Percentiles rank a stretch among this genome's conserved stretches.
Evolutionary conservation across 257 asterid genomes (phyloP).

Genomic region (Ballota nigra): DNA sequence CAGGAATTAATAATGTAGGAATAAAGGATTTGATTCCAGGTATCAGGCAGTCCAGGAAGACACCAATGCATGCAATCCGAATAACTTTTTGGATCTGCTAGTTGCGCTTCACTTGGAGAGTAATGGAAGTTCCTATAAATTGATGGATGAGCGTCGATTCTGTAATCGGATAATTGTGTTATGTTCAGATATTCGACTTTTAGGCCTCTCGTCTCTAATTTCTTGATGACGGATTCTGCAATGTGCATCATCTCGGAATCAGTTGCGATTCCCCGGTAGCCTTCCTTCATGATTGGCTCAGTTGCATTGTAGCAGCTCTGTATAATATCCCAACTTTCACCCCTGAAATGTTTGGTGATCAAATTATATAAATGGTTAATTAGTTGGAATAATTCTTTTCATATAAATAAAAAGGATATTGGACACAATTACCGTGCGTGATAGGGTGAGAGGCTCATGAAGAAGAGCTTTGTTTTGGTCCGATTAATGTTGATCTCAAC

Average conservation of each 20-base stretch:
- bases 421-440: slow-evolving; percentile 25
- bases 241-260: slow-evolving; percentile 14
- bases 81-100: slow-evolving; percentile 25
- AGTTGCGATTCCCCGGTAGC: slow-evolving; percentile 1
- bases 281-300: slow-evolving; percentile 6
- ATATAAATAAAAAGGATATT: not conserved
- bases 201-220: slow-evolving; percentile 15
- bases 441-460: slow-evolving; percentile 52
- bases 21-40: slow-evolving; percentile 69
- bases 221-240: slow-evolving; percentile 4
- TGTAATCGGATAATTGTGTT: slow-evolving; percentile 57
- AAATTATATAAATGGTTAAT: not conserved
- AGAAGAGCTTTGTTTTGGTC: slow-evolving; percentile 40
- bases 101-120: slow-evolving; percentile 32
- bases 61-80: slow-evolving; percentile 77
- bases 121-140: slow-evolving; percentile 32
- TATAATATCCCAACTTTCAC: not conserved
- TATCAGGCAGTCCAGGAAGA: slow-evolving; percentile 80
- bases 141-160: slow-evolving; percentile 67
- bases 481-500: slow-evolving; percentile 48
- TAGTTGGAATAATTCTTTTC: not conserved
- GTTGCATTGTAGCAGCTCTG: slow-evolving; percentile 14
- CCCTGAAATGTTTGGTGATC: slow-evolving; percentile 1
- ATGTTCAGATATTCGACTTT: slow-evolving; percentile 50
- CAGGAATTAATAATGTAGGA: slow-evolving; percentile 26